These are phyloP conservation scores for Bolboschoenoplectus hybrid DNA, from an alignment of 202 grass and related monocot species.

Conservation along the genomic window DNA sequence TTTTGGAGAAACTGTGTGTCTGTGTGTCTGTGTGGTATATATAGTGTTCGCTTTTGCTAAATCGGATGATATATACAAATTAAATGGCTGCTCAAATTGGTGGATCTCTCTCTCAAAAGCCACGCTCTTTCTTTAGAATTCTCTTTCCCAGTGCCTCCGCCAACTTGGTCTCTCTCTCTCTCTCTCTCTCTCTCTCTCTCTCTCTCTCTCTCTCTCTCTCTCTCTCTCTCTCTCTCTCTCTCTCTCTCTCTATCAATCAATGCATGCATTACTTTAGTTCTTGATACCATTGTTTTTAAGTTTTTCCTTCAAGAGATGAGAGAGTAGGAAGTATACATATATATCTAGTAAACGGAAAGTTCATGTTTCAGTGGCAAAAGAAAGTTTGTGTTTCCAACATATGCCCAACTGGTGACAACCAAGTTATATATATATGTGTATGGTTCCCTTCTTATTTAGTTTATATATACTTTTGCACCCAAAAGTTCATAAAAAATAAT, in stretches of 20 bases:
- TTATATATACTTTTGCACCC: too few species aligned
- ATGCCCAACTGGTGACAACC: not conserved
- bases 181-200: not conserved
- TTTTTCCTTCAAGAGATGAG: not conserved
- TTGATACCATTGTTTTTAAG: not conserved
- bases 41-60: not conserved
- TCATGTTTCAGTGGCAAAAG: constrained; percentile 2
- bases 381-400: not conserved
- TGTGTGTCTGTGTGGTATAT: not conserved
- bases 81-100: constrained; percentile 16
- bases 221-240: not conserved
- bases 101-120: not conserved
- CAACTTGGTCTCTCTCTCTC: not conserved
- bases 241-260: not conserved
- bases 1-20: not conserved
- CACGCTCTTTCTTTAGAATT: constrained; percentile 4
- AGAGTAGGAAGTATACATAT: not conserved
- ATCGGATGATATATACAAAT: not conserved
- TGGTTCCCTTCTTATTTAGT: not conserved
- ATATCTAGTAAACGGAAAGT: not conserved
- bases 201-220: not conserved
- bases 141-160: constrained; percentile 11
- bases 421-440: not conserved
- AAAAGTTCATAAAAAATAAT: too few species aligned
- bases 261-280: not conserved